phyloP scores from a whole-genome alignment of 2,329 filamentous ascomycete genomes.

The Ampelomyces quisqualis region DNA sequence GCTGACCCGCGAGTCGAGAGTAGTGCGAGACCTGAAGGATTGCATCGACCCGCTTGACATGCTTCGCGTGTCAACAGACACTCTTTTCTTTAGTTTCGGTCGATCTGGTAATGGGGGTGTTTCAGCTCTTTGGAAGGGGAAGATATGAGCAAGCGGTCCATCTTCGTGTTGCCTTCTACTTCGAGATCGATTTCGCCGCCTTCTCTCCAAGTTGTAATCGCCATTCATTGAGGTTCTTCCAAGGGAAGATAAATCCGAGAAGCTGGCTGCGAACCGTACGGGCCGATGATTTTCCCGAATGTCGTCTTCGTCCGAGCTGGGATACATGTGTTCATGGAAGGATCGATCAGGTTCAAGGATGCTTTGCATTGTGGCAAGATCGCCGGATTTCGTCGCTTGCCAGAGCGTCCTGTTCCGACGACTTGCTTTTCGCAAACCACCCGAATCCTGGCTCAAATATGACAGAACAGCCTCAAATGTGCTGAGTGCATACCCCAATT shows the following conservation, averaged over 20 bases:
- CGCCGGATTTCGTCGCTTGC: conserved; percentile 79
- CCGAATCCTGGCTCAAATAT: conserved; percentile 82
- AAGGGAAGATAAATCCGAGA: conserved; percentile 29
- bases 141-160: conserved; percentile 73
- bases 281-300: conserved; percentile 23
- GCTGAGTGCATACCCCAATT: conserved; percentile 93
- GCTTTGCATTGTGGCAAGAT: conserved; percentile 70
- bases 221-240: conserved; percentile 35
- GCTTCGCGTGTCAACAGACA: conserved; percentile 87
- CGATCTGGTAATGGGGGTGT: conserved; percentile 49
- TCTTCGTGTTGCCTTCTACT: conserved; percentile 25
- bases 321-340: conserved; percentile 37
- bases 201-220: conserved; percentile 23
- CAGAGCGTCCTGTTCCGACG: conserved; percentile 82
- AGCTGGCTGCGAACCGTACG: conserved; percentile 37
- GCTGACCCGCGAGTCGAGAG: conserved; percentile 63
- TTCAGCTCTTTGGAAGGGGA: conserved; percentile 75
- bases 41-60: conserved; percentile 82
- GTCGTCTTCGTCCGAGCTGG: conserved; percentile 34
- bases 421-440: conserved; percentile 78
- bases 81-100: conserved; percentile 68
- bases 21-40: conserved; percentile 80
- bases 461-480: conserved; percentile 93
- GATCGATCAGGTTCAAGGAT: conserved; percentile 72
- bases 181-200: conserved; percentile 23